phyloP scores from a whole-genome alignment of 208 protist species.

The Leishmania tropica region DNA sequence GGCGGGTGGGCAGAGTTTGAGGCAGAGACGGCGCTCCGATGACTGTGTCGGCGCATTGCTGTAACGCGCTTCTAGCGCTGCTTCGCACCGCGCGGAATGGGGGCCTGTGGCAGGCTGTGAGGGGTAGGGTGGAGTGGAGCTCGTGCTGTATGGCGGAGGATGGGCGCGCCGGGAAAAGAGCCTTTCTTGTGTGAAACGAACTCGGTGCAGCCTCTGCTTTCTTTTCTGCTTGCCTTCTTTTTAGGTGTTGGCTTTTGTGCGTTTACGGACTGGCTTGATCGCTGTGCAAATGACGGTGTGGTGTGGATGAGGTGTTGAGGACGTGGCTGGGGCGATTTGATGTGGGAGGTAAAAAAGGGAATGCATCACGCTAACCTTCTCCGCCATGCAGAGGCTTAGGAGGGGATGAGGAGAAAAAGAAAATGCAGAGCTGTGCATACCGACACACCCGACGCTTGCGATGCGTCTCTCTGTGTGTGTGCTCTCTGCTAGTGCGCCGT shows the following conservation, averaged over 20 bases:
- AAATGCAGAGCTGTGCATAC: background rate
- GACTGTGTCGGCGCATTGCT: slow-evolving; percentile 1
- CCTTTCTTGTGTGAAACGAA: too few species aligned
- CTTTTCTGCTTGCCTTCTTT: background rate
- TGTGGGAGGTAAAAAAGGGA: background rate
- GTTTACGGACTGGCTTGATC: background rate
- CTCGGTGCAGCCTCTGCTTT: background rate
- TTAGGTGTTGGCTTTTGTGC: too few species aligned
- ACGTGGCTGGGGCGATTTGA: background rate
- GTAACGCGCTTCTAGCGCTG: background rate
- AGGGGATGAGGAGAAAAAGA: background rate
- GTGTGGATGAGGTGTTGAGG: background rate
- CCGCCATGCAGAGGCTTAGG: background rate
- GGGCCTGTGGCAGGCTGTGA: background rate
- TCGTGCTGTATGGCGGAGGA: background rate
- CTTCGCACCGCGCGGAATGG: background rate
- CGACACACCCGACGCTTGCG: background rate
- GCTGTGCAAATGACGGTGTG: background rate
- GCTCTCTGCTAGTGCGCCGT: background rate
- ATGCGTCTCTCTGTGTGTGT: background rate
- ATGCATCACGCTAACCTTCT: background rate
- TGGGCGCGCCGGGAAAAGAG: background rate
- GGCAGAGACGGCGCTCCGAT: background rate
- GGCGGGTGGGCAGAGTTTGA: background rate
- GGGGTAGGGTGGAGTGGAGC: background rate